Evolutionary conservation across 2,329 filamentous ascomycete genomes (phyloP), one percentile per base, ranked within the genome.

Genomic region (Fusarium sp.): DNA sequence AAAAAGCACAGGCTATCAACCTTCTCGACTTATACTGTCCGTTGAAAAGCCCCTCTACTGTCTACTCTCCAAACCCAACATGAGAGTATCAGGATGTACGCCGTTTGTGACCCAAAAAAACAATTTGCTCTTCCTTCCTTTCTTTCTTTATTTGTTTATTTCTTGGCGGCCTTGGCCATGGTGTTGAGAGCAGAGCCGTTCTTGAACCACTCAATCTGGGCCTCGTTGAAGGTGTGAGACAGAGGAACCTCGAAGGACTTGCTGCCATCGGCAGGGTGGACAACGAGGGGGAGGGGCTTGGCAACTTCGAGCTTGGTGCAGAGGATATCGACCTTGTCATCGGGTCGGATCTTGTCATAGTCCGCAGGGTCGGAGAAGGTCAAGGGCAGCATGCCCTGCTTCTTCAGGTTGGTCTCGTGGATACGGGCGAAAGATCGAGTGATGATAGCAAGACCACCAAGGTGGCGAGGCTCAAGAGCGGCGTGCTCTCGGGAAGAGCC

Each of bases 351-450:
- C 88, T 93, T 97, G 81, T 99, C 96, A 82, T 99, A 99, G 82
- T 99, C 96, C 79, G 91, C 95, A 57, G 95, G 95, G 79, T 98
- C 90, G 59, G 89, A 83, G 85, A 99, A 99, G 75, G 94, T 98
- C 71, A 99, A 88, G 76, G 96, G 96, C 84, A 99, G 92, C 95
- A 99, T 97, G 83, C 96, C 96, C 89, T 99, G 96, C 91, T 99
- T 99, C 93, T 99, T 99, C 86, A 99, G 84, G 89, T 99, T 99
- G 86, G 96, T 99, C 88, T 99, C 96, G 88, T 99, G 96, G 78
- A 99, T 99, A 91, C 96, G 96, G 77, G 96, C 96, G 79, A 99
- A 99, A 70, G 89, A 93, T 78, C 93, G 91, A 78, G 91, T 94
- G 80, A 99, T 96, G 85, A 99, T 97, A 77, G 95, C 96, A 76